phyloP scores from a whole-genome alignment of 352 stramenopile species.

The Aphanomyces euteiches region DNA sequence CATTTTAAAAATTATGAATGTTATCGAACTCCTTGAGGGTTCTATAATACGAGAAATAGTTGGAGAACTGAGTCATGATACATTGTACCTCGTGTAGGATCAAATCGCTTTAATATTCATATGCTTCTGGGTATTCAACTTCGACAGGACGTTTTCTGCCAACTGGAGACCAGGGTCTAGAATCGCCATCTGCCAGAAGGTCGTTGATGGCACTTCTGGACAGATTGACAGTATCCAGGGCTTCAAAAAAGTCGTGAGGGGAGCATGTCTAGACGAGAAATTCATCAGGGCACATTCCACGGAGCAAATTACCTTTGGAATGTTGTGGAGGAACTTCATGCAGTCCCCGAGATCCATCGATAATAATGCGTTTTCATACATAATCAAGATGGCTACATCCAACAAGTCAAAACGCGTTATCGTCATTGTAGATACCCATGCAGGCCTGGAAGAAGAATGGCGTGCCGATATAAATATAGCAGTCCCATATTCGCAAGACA shows the following conservation, averaged over 20 bases:
- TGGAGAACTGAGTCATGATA: too few species aligned
- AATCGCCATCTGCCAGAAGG: constrained; percentile 55
- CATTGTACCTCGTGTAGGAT: too few species aligned
- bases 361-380: constrained; percentile 70
- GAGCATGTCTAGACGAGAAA: constrained; percentile 40
- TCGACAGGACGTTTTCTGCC: constrained; percentile 42
- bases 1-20: too few species aligned
- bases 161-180: constrained; percentile 65
- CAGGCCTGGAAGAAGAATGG: constrained; percentile 85
- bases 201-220: constrained; percentile 67
- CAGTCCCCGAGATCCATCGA: constrained; percentile 69
- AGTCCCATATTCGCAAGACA: constrained; percentile 77
- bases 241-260: constrained; percentile 56
- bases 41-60: too few species aligned
- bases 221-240: constrained; percentile 61
- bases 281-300: neutral
- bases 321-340: constrained; percentile 76
- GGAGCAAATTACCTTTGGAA: constrained; percentile 45
- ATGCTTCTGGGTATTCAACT: constrained; percentile 73
- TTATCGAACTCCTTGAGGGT: too few species aligned
- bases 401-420: constrained; percentile 1
- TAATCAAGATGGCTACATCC: constrained; percentile 50
- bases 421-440: constrained; percentile 51
- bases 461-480: constrained; percentile 72
- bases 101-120: constrained; percentile 42